phyloP scores from a whole-genome alignment of 2,329 filamentous ascomycete species.

The Botryotinia narcissicola region DNA sequence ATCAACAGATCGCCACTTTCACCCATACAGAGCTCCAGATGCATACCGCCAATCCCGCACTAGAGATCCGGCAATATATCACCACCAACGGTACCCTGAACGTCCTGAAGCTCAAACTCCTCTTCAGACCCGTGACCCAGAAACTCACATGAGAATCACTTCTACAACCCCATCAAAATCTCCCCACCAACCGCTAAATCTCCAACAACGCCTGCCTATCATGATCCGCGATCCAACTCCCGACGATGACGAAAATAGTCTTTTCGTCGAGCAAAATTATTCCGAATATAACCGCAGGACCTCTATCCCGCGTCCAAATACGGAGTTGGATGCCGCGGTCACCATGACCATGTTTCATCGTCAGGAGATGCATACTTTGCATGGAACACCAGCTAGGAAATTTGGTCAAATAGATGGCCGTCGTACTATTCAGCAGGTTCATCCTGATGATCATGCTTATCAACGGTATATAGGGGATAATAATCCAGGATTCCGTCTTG shows the following conservation, averaged over 20 bases:
- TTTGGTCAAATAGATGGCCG: accelerated
- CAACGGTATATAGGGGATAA: neutral
- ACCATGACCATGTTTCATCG: conserved; percentile 9
- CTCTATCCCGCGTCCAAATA: neutral
- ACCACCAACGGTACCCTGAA: neutral
- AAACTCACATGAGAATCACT: neutral
- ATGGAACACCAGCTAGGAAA: too few species aligned
- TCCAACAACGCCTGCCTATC: neutral
- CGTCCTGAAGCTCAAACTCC: neutral
- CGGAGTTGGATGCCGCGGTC: neutral
- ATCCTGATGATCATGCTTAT: neutral
- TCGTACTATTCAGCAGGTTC: neutral
- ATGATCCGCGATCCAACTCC: neutral
- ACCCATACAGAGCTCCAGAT: neutral
- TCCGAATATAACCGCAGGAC: too few species aligned
- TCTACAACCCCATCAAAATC: neutral
- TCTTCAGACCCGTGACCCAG: too few species aligned
- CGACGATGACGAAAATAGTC: neutral
- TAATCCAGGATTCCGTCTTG: neutral
- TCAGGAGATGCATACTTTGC: neutral
- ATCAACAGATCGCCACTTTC: neutral
- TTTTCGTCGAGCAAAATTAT: neutral
- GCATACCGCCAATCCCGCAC: neutral
- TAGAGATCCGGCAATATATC: neutral
- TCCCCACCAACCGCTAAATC: neutral